A percentile compares a stretch with the other conserved stretches of the same genome.
These are phyloP conservation scores for Pelargonium citronellum DNA, from an alignment of 441 rosid genomes.

Conservation along the genomic window DNA sequence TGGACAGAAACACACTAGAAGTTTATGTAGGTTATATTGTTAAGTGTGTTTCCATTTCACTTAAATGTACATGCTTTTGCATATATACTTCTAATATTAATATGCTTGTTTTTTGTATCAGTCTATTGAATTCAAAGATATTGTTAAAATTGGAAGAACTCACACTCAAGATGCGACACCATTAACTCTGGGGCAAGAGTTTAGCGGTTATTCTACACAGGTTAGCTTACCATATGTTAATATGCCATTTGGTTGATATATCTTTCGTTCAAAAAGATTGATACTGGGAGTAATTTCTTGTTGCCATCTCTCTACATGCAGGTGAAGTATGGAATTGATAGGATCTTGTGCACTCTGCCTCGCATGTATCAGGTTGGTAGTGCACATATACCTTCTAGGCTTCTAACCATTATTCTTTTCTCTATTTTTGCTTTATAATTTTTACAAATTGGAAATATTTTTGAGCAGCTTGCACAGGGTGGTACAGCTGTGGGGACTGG, in stretches of 20 bases:
- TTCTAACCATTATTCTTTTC: constrained; percentile 2
- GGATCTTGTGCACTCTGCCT: constrained; percentile 67
- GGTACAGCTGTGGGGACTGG: constrained; percentile 99
- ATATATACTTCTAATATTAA: constrained; percentile 6
- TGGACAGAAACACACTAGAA: too few species aligned
- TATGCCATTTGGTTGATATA: neutral
- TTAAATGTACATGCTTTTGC: constrained; percentile 3
- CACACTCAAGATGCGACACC: constrained; percentile 99
- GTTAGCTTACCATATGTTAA: constrained; percentile 30
- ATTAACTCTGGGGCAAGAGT: constrained; percentile 93
- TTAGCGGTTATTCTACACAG: constrained; percentile 91
- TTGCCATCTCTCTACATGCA: constrained; percentile 23
- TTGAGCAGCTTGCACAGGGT: constrained; percentile 93
- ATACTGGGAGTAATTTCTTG: constrained; percentile 14
- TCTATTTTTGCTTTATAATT: constrained; percentile 10
- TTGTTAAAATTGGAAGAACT: constrained; percentile 95
- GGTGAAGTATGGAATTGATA: constrained; percentile 78
- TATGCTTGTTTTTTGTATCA: constrained; percentile 22
- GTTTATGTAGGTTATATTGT: too few species aligned
- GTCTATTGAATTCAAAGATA: constrained; percentile 75
- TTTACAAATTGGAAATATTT: constrained; percentile 29
- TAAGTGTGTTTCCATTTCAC: neutral
- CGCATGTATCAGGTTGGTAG: constrained; percentile 76
- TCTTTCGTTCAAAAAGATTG: constrained; percentile 11
- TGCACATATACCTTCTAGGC: constrained; percentile 9